Evolutionary conservation across 192 early-diverging fungal species (phyloP), one percentile per base, ranked within the genome.

Genomic region (Coemansia nantahalensis): DNA sequence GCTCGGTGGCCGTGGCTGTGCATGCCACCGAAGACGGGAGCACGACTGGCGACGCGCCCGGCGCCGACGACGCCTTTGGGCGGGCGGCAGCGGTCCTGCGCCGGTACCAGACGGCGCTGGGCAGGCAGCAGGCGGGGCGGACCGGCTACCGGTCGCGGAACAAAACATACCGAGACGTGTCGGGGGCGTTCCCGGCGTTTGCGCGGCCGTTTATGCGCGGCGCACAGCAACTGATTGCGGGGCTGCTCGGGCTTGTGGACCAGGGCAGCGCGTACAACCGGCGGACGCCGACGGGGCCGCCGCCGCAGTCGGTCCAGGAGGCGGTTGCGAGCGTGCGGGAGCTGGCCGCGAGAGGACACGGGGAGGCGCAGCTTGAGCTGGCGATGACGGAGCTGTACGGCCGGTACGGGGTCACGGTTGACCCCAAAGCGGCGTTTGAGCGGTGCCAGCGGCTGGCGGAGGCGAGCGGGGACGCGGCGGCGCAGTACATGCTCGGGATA

Each of bases 401-500:
- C 13, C 65, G 78, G 45, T 90, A 83, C 55, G 66, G 66, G 17
- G 56, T 77, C 17, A 65, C 63, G 3, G 74, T 82, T 17, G 82
- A 92, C 61, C 55, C 82, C 13, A 45, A 62, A 2, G 47, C 64
- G 14, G 89, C 91, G 22, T 85, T 86, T 51, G 44, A 68, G 14
- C 79, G 85, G 51, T 94, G 88, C 62, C 51, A 65, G 45, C 28
- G 54, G 34, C 72, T 90, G 26, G 84, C 88, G 2, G 65, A 80
- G 26, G 47, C 60, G 28, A 82, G 71, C 22, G 94, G 93, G 44
- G 87, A 91, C 61, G 79, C 89, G 3, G 79, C 84, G 12, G 94
- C 90, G 14, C 96, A 93, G 58, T 86, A 93, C 23, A 89, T 89
- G 79, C 65, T 96, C 6, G 96, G 94, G 13, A 82, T 93, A 42